phyloP scores from a whole-genome alignment of 768 basidiomycete species.

The Kondoa malvinella region DNA sequence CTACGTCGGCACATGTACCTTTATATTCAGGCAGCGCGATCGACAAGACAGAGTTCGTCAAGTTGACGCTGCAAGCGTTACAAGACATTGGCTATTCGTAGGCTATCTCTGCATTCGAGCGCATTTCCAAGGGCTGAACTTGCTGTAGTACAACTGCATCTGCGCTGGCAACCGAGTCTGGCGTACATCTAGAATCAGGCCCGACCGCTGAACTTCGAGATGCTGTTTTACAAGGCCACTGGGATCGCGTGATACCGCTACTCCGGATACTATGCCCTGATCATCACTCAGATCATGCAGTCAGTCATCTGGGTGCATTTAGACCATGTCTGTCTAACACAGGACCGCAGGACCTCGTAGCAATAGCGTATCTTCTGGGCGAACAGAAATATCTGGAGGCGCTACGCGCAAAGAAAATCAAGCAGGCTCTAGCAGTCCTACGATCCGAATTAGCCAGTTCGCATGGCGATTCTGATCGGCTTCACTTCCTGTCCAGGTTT shows the following conservation, averaged over 20 bases:
- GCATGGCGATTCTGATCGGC: slow-evolving; percentile 56
- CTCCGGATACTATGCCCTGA: neutral
- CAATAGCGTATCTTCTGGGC: slow-evolving; percentile 51
- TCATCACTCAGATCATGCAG: no score
- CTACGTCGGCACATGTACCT: neutral
- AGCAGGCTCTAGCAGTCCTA: slow-evolving; percentile 65
- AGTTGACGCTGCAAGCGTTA: slow-evolving; percentile 34
- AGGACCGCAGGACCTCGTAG: neutral
- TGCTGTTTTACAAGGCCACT: slow-evolving; percentile 7
- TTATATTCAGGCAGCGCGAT: slow-evolving; percentile 25
- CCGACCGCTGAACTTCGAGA: neutral
- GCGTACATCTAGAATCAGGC: neutral
- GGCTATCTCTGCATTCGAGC: neutral
- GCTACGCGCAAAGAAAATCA: slow-evolving; percentile 61
- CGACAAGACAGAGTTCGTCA: slow-evolving; percentile 34
- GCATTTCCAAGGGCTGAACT: neutral
- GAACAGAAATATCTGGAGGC: slow-evolving; percentile 93
- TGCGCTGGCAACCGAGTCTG: neutral
- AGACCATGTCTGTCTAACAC: slow-evolving; percentile 25
- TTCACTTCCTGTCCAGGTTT: slow-evolving; percentile 77
- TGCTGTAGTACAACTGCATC: neutral
- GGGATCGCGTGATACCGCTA: neutral
- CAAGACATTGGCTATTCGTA: slow-evolving; percentile 30
- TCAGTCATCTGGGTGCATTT: neutral
- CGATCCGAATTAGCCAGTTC: slow-evolving; percentile 75